phyloP scores from a whole-genome alignment of 139 green algal genomes.

The Raphidocelis subcapitata region DNA sequence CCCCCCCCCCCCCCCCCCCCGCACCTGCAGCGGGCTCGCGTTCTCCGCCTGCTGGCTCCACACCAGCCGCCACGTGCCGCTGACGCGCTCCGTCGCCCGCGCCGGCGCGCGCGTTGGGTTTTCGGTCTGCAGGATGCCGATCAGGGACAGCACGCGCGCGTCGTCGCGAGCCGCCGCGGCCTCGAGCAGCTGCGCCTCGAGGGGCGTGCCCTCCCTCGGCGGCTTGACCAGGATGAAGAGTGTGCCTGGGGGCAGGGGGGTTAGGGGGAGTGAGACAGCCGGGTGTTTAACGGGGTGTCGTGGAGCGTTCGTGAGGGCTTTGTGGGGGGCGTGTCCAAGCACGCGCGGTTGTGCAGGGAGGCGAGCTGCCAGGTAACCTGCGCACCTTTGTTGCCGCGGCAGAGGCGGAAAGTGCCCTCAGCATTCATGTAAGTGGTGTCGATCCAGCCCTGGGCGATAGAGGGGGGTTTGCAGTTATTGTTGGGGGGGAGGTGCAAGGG shows the following conservation, averaged over 20 bases:
- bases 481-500: no score
- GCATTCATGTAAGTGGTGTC: slow-evolving; percentile 81
- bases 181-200: slow-evolving; percentile 50
- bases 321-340: no score
- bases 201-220: slow-evolving; percentile 50
- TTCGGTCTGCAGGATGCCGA: slow-evolving; percentile 29
- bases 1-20: no score
- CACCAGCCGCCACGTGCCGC: slow-evolving; percentile 67
- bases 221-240: slow-evolving; percentile 47
- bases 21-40: slow-evolving; percentile 64
- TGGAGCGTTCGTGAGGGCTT: no score
- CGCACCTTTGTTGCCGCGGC: slow-evolving; percentile 81
- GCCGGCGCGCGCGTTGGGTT: slow-evolving; percentile 44
- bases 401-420: slow-evolving; percentile 69
- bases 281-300: slow-evolving; percentile 3
- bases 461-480: no score
- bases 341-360: no score
- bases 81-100: slow-evolving; percentile 25
- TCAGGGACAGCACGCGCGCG: slow-evolving; percentile 28
- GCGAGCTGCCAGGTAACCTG: no score
- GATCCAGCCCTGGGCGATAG: slow-evolving; percentile 80
- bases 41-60: slow-evolving; percentile 67
- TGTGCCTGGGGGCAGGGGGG: slow-evolving; percentile 13
- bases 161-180: slow-evolving; percentile 31
- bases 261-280: background rate